Base-by-base conservation (phyloP, 768 basidiomycete species). In the Mycena indigotica region DNA sequence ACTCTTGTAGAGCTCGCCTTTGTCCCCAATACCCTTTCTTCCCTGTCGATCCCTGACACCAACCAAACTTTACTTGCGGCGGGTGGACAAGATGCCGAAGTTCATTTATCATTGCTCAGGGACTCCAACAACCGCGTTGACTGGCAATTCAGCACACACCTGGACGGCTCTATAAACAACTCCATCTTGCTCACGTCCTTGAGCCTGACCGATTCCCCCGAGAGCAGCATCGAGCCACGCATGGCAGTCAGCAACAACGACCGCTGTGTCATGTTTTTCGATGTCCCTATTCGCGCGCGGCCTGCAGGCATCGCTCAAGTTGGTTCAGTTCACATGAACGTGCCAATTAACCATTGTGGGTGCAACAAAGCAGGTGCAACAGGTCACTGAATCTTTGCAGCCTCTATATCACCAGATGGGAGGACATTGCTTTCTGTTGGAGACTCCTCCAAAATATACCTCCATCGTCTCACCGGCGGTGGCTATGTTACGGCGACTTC, bases 191-290 rank as follows among this genome's bases (percentile, higher is more conserved):
- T 86, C 51, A 85, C 85, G 17, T 74, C 75, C 2, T 73, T 89
- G 57, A 84, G 78, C 63, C 72, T 88, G 30, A 80, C 84, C 10
- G 76, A 77, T 29, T 83, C 87, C 21, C 73, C 84, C 58, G 77
- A 87, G 67, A 86, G 83, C 69, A 83, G 83, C 60, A 79, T 81
- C 8, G 89, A 92, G 65, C 93, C 93, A 0, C 78, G 93, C 6
- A 78, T 95, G 41, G 82, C 85, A 24, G 84, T 95, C 59, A 90
- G 88, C 73, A 95, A 95, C 68, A 97, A 97, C 70, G 93, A 95
- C 66, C 79, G 80, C 52, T 83, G 84, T 0, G 84, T 96, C 66
- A 88, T 86, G 69, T 85, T 95, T 65, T 95, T 89, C 67, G 87
- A 91, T 52, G 75, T 95, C 13, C 80, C 87, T 2, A 70, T 87